Evolutionary conservation across 371 early-diverging fungal genomes (phyloP), one percentile per base, ranked within the genome.

Genomic region (Mucor plumbeus): DNA sequence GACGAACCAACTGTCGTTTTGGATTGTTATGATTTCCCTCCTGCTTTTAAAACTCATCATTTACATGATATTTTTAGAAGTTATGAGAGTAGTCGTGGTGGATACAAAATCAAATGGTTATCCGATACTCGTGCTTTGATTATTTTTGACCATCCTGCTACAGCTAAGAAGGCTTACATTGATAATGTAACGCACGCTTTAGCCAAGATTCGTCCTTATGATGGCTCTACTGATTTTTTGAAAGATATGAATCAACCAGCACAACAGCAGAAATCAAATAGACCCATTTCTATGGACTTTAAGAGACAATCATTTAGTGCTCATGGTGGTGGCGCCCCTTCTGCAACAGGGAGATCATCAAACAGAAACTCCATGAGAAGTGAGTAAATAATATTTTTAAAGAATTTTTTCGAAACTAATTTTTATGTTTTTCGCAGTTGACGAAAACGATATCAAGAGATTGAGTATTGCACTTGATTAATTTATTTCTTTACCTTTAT

Each of bases 31-130:
- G 81, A 78, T 67, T 85, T 87, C 59, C 83, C 87, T 21, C 69
- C 85, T 39, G 71, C 83, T 6, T 82, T 85, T 64, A 84, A 85
- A 68, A 85, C 87, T 8, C 76, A 81, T 61, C 83, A 87, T 62
- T 67, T 87, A 55, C 85, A 82, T 58, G 85, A 87, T 56, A 85
- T 87, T 67, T 87, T 87, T 68, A 72, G 83, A 48, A 65, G 76
- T 26, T 87, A 75, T 44, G 87, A 85, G 71, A 75, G 72, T 44
- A 78, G 79, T 63, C 85, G 87, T 54, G 91, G 91, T 41, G 91
- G 91, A 5, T 91, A 90, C 73, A 82, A 89, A 71, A 88, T 91
- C 63, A 91, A 91, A 68, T 91, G 91, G 91, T 72, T 91, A 40
- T 82, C 85, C 60, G 90, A 91, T 64, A 89, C 89, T n/a, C 83